Conservation (phyloP, 1,139 yeast species). For the Saccharomycopsis phalli region DNA sequence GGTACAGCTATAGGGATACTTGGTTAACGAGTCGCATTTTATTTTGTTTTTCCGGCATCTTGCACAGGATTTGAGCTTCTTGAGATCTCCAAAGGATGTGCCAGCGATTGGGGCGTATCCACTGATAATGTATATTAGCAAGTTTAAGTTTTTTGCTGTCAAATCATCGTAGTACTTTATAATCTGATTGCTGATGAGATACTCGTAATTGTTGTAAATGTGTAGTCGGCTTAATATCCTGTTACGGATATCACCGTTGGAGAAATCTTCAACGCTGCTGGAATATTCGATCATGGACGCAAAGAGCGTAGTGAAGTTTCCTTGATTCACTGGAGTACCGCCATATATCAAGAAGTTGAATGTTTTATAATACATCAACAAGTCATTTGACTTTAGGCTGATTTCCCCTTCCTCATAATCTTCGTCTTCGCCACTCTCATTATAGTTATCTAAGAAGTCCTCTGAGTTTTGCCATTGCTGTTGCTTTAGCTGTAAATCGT, state of each 20-base stretch:
- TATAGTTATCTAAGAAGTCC: no score
- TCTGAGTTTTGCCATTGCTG: no score
- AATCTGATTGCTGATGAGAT: conserved; percentile 7
- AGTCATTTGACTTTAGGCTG: conserved; percentile 15
- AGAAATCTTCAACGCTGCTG: background rate
- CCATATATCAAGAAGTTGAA: conserved; percentile 11
- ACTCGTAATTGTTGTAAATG: background rate
- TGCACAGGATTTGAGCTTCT: conserved; percentile 19
- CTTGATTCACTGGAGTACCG: background rate
- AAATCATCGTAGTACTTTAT: conserved; percentile 14
- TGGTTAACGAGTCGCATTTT: conserved; percentile 18
- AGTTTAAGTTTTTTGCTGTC: conserved; percentile 12
- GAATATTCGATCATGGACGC: background rate
- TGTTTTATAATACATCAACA: conserved; percentile 16
- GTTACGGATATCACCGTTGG: background rate
- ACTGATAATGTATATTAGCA: conserved; percentile 12
- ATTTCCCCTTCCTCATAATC: conserved; percentile 13
- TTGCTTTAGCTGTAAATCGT: conserved; percentile 8
- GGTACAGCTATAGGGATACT: conserved; percentile 19
- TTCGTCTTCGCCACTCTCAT: no score
- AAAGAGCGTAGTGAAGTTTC: background rate
- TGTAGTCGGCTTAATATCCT: no score
- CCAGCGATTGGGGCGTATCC: conserved; percentile 10
- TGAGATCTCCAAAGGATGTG: conserved; percentile 4
- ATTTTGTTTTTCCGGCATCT: conserved; percentile 20